Conservation (phyloP, 495 filamentous ascomycete species). For the Thermothielavioides terrestris region DNA sequence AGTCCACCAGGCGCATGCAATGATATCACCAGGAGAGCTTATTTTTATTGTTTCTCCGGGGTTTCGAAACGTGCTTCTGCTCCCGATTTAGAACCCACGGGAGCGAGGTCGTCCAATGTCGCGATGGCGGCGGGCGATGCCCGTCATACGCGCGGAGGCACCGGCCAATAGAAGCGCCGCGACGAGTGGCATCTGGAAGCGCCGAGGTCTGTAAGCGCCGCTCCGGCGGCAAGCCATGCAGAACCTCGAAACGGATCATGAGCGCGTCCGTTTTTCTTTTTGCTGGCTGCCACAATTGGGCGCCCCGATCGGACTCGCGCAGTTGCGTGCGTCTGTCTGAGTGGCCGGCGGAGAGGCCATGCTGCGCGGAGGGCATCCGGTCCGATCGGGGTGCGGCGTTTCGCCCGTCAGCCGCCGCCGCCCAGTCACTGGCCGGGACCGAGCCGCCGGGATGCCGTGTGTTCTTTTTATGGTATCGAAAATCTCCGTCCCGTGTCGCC, state of each 20-base stretch:
- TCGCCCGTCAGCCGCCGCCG: not conserved
- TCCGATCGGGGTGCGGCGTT: not conserved
- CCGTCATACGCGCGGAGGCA: not conserved
- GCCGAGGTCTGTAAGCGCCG: conserved; percentile 19
- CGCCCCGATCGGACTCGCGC: conserved; percentile 13
- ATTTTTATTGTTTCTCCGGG: not conserved
- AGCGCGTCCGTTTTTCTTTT: no score
- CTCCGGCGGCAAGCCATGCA: conserved; percentile 15
- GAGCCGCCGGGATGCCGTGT: not conserved
- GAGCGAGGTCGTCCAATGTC: conserved; percentile 12
- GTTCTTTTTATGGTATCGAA: not conserved
- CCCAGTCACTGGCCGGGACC: not conserved
- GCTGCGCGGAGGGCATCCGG: not conserved
- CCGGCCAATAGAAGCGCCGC: conserved; percentile 15
- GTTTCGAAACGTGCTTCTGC: conserved; percentile 12
- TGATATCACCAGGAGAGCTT: conserved; percentile 15
- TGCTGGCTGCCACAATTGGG: conserved; percentile 10
- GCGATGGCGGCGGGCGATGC: conserved; percentile 1
- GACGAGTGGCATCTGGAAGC: conserved; percentile 4
- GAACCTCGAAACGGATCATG: conserved; percentile 4
- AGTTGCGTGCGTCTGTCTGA: conserved; percentile 4
- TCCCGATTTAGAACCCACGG: conserved; percentile 5
- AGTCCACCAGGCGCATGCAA: not conserved
- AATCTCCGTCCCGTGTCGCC: not conserved
- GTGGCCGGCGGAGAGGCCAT: not conserved